These are phyloP conservation scores for Brettanomyces bruxellensis DNA, from an alignment of 805 yeast species.

Conservation along the genomic window DNA sequence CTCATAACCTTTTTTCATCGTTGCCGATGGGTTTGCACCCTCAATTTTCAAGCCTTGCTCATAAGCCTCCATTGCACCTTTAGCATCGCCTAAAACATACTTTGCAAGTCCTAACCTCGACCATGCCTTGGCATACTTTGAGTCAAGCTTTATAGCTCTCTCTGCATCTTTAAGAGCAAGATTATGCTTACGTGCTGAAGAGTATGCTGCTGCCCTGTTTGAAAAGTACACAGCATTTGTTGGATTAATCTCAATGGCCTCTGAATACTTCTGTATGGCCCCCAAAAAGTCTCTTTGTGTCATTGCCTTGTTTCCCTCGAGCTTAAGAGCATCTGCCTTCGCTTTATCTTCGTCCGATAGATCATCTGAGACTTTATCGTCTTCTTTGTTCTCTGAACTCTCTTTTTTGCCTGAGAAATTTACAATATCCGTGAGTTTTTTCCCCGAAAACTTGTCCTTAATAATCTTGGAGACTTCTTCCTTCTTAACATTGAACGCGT, in stretches of 20 bases:
- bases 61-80: conserved; percentile 86
- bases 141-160: conserved; percentile 67
- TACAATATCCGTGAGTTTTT: conserved; percentile 38
- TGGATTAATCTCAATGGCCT: conserved; percentile 64
- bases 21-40: conserved; percentile 76
- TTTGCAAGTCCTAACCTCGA: conserved; percentile 91
- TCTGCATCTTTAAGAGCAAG: conserved; percentile 80
- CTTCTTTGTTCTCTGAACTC: conserved; percentile 25
- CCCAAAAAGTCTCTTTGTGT: conserved; percentile 58
- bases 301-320: conserved; percentile 86
- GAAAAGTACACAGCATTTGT: conserved; percentile 78
- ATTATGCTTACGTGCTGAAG: conserved; percentile 65
- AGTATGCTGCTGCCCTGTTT: conserved; percentile 94
- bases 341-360: conserved; percentile 36
- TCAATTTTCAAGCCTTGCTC: conserved; percentile 80
- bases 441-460: conserved; percentile 36
- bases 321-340: conserved; percentile 76
- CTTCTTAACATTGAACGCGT: conserved; percentile 66
- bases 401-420: conserved; percentile 7
- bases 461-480: conserved; percentile 28
- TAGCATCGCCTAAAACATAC: conserved; percentile 88
- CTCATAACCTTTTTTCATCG: conserved; percentile 89
- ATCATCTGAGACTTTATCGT: conserved; percentile 35
- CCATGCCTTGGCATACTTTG: conserved; percentile 84
- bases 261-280: conserved; percentile 73